Evolutionary conservation across 331 rosid genomes (phyloP).

Genomic region (Quercus lobata): DNA sequence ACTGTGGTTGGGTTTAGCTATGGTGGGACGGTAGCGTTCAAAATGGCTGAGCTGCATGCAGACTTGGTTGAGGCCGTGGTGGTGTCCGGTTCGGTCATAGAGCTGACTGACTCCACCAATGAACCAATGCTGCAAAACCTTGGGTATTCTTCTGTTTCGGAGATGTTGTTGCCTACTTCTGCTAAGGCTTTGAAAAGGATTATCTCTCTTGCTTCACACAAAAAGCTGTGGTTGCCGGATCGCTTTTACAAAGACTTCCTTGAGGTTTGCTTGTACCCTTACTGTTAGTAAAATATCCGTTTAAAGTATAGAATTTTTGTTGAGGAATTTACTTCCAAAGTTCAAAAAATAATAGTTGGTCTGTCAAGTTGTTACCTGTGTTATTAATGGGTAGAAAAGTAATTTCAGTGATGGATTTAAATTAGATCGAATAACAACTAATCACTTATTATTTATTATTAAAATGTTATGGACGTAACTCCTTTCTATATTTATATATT

Average conservation of each 20-base stretch:
- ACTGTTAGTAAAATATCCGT: not conserved
- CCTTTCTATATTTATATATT: no score
- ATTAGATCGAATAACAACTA: no score
- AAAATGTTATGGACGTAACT: rapidly evolving
- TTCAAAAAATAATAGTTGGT: no score
- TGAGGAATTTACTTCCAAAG: no score
- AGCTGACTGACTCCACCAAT: slow-evolving; percentile 52
- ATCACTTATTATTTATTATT: rapidly evolving
- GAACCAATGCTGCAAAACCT: slow-evolving; percentile 33
- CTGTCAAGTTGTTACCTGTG: rapidly evolving
- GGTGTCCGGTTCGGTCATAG: slow-evolving; percentile 66
- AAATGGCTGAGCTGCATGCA: slow-evolving; percentile 63
- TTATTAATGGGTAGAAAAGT: no score
- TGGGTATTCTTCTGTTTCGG: slow-evolving; percentile 67
- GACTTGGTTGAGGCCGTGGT: slow-evolving; percentile 55
- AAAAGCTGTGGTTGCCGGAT: slow-evolving; percentile 73
- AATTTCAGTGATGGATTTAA: rapidly evolving
- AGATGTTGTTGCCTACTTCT: slow-evolving; percentile 65
- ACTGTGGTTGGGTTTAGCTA: slow-evolving; percentile 79
- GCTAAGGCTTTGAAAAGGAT: slow-evolving; percentile 68
- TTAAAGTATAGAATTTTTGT: no score
- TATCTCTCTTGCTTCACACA: slow-evolving; percentile 59
- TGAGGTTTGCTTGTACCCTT: slow-evolving; percentile 33
- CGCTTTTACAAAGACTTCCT: slow-evolving; percentile 76
- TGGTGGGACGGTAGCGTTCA: slow-evolving; percentile 89